phyloP scores from a whole-genome alignment of 345 rosid species.

The Lenwebbia sp. region DNA sequence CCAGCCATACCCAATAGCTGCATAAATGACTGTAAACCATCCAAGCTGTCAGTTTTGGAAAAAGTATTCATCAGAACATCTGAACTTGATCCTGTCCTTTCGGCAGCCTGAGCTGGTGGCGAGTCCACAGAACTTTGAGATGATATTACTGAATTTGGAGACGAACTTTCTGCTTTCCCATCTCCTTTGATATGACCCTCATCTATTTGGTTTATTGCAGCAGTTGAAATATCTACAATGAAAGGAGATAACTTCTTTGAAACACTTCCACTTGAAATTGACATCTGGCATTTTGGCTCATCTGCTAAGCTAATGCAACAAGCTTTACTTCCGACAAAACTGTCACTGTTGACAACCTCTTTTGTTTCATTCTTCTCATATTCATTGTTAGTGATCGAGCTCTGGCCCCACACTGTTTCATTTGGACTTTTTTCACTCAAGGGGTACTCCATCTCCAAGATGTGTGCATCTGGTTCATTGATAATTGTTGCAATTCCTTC shows the following conservation, averaged over 20 bases:
- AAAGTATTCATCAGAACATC: conserved; percentile 5
- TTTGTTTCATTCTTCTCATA: conserved; percentile 30
- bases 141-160: conserved; percentile 51
- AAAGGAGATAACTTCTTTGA: conserved; percentile 13
- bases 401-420: conserved; percentile 29
- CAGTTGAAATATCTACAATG: conserved; percentile 14
- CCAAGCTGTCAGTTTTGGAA: conserved; percentile 5
- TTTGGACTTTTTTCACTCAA: conserved; percentile 20
- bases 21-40: conserved; percentile 23
- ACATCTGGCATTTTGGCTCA: conserved; percentile 17
- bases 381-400: conserved; percentile 26
- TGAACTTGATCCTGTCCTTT: conserved; percentile 42
- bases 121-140: conserved; percentile 30
- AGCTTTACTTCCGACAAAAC: conserved; percentile 27
- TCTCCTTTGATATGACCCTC: conserved; percentile 2
- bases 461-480: conserved; percentile 25
- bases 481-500: conserved; percentile 23
- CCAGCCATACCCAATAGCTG: conserved; percentile 50
- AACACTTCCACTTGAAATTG: conserved; percentile 9
- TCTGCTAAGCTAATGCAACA: conserved; percentile 17
- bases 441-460: conserved; percentile 40
- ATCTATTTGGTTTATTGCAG: conserved; percentile 4
- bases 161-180: conserved; percentile 16
- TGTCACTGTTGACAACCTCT: conserved; percentile 35
- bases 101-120: conserved; percentile 27